Percentiles rank a stretch among this genome's conserved stretches.
phyloP scores from a whole-genome alignment of 2,329 filamentous ascomycete species.

The Penicillium italicum region DNA sequence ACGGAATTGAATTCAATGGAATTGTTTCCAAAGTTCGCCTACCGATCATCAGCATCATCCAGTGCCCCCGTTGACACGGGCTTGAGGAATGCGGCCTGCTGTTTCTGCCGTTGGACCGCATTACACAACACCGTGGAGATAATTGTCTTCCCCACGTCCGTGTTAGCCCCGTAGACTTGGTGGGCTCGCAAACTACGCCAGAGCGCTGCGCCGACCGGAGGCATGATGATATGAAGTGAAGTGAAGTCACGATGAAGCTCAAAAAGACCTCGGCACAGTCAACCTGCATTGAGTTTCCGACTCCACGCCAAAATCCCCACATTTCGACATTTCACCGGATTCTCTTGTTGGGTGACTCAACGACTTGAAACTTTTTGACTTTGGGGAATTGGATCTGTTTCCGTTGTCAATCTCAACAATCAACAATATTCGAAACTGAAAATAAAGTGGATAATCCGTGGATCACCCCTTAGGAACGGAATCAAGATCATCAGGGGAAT shows the following conservation, averaged over 20 bases:
- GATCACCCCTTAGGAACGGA: not conserved
- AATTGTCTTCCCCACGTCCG: constrained; percentile 80
- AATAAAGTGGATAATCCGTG: not conserved
- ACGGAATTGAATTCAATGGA: not conserved
- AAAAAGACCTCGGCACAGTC: not conserved
- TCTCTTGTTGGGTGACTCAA: constrained; percentile 8
- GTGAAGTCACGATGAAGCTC: constrained; percentile 14
- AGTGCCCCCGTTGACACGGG: constrained; percentile 73
- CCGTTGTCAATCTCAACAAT: not conserved
- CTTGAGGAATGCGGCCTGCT: constrained; percentile 66
- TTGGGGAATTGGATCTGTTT: not conserved
- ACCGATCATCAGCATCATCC: constrained; percentile 69
- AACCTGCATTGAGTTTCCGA: constrained; percentile 8
- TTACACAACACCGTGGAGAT: constrained; percentile 69
- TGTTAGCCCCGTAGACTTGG: constrained; percentile 81
- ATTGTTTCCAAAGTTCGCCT: constrained; percentile 14
- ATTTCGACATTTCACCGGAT: not conserved
- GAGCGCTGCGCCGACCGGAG: constrained; percentile 57
- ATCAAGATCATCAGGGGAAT: not conserved
- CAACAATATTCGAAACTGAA: not conserved
- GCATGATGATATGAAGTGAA: constrained; percentile 29
- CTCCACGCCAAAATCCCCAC: constrained; percentile 9
- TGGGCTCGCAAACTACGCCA: constrained; percentile 66
- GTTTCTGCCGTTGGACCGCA: constrained; percentile 49
- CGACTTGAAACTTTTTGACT: not conserved